Evolutionary conservation across 352 stramenopile species (phyloP).

Genomic region (Nothophytophthora sp.): DNA sequence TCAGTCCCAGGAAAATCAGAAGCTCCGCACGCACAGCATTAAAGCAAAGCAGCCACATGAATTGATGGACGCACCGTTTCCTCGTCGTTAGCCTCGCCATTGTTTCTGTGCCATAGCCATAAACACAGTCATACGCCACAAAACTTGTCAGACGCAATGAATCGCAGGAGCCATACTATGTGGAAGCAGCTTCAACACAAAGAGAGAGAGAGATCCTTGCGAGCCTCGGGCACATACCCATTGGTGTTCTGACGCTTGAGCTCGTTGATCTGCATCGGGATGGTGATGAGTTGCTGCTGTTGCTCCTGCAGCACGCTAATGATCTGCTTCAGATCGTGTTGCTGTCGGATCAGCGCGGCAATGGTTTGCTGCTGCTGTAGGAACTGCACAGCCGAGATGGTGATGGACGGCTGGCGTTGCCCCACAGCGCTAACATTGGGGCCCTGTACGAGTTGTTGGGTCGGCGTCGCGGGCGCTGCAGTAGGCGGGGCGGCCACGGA

Average conservation of each 20-base stretch:
- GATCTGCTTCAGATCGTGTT: slow-evolving; percentile 85
- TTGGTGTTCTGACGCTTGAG: slow-evolving; percentile 56
- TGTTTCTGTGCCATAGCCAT: slow-evolving; percentile 12
- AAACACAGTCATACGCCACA: slow-evolving; percentile 8
- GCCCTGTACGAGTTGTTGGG: slow-evolving; percentile 14
- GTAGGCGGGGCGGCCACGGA: slow-evolving; percentile 4
- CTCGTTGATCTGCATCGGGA: slow-evolving; percentile 66
- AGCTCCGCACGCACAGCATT: background rate
- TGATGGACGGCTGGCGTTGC: slow-evolving; percentile 56
- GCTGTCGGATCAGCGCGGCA: slow-evolving; percentile 74
- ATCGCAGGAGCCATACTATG: background rate
- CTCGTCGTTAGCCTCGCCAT: slow-evolving; percentile 46
- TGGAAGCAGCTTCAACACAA: too few relatives aligned
- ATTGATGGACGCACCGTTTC: slow-evolving; percentile 38
- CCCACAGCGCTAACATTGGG: slow-evolving; percentile 13
- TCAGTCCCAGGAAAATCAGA: background rate
- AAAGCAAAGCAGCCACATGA: too few relatives aligned
- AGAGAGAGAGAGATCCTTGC: too few relatives aligned
- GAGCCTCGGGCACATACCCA: slow-evolving; percentile 27
- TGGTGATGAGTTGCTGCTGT: slow-evolving; percentile 74
- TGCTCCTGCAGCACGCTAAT: slow-evolving; percentile 76
- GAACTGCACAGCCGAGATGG: slow-evolving; percentile 73
- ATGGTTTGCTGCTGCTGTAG: slow-evolving; percentile 86
- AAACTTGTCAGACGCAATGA: slow-evolving; percentile 2
- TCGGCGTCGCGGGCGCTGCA: slow-evolving; percentile 7